Base-by-base conservation (phyloP, 2,329 filamentous ascomycete species). In the Alternaria sp. region DNA sequence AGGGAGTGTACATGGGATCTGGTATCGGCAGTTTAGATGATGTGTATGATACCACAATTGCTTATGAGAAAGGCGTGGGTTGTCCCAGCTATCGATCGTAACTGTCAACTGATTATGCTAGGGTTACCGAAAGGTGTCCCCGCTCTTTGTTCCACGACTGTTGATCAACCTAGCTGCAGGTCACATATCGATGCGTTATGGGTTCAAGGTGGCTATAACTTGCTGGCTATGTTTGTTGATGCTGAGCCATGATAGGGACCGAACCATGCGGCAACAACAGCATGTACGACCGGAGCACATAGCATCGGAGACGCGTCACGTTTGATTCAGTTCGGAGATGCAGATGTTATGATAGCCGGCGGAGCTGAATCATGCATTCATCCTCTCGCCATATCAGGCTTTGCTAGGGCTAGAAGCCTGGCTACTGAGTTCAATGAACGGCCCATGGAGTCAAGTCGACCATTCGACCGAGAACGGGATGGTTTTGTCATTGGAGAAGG, bases 401-500 rank as follows among this genome's bases (percentile, higher is more conserved):
- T 99, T 75, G 91, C 93, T 23, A 87, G 93, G 65, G 93, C 94
- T 1, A 88, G 95, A 62, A 97, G 94, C 56, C 83, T 99, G 36
- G 90, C 93, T 7, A 97, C 93, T 0, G 86, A 85, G 4, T 96
- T 89, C 82, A 97, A 97, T 74, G 83, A 91, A 63, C 79, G 85
- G 10, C 93, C 95, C 0, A 70, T 83, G 2, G 83, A 87, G 50
- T 89, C 93, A 53, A 97, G 93, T 28, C 86, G 96, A 10, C 96
- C 96, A 0, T 99, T 99, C 73, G 96, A 99, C 80, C 84, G 84
- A 47, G 85, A 87, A 49, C 87, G 96, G 51, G 86, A 87, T 58
- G 96, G 96, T 0, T 99, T 99, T 73, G 95, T 99, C 15, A 92
- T 99, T 30, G 90, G 92, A 1, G 96, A 99, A 81, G 96, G 96